phyloP scores from a whole-genome alignment of 768 basidiomycete species.

The Mycena maculata region DNA sequence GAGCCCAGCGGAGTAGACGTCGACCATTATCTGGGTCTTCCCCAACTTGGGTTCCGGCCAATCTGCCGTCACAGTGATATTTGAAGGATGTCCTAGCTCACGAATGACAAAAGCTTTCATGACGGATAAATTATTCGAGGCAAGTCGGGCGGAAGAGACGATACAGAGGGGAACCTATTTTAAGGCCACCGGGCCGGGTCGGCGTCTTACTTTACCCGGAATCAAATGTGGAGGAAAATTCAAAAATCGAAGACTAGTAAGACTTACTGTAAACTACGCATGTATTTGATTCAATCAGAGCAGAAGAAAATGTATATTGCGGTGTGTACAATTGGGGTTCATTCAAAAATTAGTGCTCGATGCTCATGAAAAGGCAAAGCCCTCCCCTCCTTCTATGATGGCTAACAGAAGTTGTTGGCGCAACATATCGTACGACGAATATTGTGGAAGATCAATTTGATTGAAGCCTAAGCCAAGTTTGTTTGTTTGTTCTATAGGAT shows the following conservation, averaged over 20 bases:
- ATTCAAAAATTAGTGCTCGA: slow-evolving; percentile 25
- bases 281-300: background rate
- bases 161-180: too few relatives aligned
- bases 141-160: background rate
- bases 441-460: slow-evolving; percentile 94
- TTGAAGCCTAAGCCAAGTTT: slow-evolving; percentile 77
- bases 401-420: slow-evolving; percentile 90
- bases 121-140: slow-evolving; percentile 6
- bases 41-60: slow-evolving; percentile 68
- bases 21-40: slow-evolving; percentile 72
- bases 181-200: background rate
- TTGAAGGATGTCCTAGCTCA: slow-evolving; percentile 75
- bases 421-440: slow-evolving; percentile 96
- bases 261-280: too few relatives aligned
- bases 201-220: too few relatives aligned
- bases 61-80: slow-evolving; percentile 63
- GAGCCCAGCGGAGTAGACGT: slow-evolving; percentile 79
- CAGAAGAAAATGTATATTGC: slow-evolving; percentile 16
- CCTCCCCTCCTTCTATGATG: slow-evolving; percentile 96
- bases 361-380: slow-evolving; percentile 69
- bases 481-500: too few relatives aligned
- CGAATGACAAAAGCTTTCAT: slow-evolving; percentile 88
- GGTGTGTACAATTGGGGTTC: slow-evolving; percentile 33
- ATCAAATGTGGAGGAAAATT: too few relatives aligned
- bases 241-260: too few relatives aligned